phyloP scores from a whole-genome alignment of 139 green algal species.

The Penium margaritaceum region DNA sequence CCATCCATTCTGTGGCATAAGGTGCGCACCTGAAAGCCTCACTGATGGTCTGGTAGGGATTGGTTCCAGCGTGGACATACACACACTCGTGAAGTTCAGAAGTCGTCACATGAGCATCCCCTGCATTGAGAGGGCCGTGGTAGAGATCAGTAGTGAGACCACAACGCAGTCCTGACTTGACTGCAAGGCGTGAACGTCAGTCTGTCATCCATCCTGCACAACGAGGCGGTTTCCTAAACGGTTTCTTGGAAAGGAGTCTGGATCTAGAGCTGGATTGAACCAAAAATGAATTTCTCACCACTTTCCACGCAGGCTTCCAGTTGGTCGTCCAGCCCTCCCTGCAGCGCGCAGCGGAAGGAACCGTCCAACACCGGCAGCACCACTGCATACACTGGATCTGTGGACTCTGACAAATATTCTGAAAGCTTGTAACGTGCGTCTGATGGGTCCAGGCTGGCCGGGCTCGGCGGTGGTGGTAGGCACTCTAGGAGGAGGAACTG shows the following conservation, averaged over 20 bases:
- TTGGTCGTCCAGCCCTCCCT: constrained; percentile 23
- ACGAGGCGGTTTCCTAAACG: no score
- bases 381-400: constrained; percentile 31
- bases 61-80: constrained; percentile 6
- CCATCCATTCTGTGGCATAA: no score
- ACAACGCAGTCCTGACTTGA: no score
- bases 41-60: constrained; percentile 10
- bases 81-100: neutral
- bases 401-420: neutral
- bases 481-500: constrained; percentile 41
- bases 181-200: no score
- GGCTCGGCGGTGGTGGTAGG: neutral
- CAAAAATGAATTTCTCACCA: constrained; percentile 26
- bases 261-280: no score
- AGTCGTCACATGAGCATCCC: neutral
- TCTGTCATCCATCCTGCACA: no score
- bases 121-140: no score
- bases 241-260: no score
- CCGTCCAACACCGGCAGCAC: constrained; percentile 40
- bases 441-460: no score
- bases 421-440: no score
- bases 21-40: constrained; percentile 8
- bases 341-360: constrained; percentile 31
- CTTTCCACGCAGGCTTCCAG: constrained; percentile 33
- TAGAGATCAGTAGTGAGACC: no score